Percentiles rank a stretch among this genome's conserved stretches.
These are phyloP conservation scores for Trichomonas vaginalis DNA, from an alignment of 208 protist species.

Conservation along the genomic window DNA sequence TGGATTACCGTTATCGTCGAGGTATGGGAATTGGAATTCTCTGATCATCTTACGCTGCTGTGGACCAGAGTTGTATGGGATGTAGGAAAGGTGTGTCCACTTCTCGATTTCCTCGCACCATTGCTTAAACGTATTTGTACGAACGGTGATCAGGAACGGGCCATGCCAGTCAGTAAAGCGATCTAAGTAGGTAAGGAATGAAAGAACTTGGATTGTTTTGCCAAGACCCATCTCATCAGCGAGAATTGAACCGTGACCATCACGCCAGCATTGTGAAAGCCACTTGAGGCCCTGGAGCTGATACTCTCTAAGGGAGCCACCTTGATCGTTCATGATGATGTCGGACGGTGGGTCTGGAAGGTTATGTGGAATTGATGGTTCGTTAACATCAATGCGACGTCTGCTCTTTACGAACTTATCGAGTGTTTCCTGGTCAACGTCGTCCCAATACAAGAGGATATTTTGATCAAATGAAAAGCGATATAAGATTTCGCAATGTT, in stretches of 20 bases:
- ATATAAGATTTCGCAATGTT: not conserved
- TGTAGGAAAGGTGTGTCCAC: not conserved
- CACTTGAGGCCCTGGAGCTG: not conserved
- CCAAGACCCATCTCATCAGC: slow-evolving; percentile 51
- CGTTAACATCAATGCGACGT: not conserved
- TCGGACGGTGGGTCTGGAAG: not conserved
- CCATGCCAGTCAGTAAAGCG: not conserved
- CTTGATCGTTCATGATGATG: not conserved
- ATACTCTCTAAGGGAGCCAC: not conserved
- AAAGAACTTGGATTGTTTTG: slow-evolving; percentile 78
- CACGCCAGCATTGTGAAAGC: not conserved
- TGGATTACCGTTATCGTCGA: not conserved
- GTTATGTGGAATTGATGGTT: not conserved
- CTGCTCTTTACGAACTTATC: not conserved
- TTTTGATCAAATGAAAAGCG: not conserved
- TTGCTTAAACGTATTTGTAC: not conserved
- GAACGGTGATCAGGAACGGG: not conserved
- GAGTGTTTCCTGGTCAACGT: not conserved
- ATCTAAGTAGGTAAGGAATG: slow-evolving; percentile 63
- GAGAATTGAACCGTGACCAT: slow-evolving; percentile 36
- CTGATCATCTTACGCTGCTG: not conserved
- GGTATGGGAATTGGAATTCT: not conserved
- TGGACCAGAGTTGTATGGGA: not conserved
- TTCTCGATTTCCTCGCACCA: not conserved
- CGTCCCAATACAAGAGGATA: not conserved